A percentile compares a stretch with the other conserved stretches of the same genome.
phyloP scores from a whole-genome alignment of 2,329 filamentous ascomycete genomes.

The Xylaria hypoxylon region DNA sequence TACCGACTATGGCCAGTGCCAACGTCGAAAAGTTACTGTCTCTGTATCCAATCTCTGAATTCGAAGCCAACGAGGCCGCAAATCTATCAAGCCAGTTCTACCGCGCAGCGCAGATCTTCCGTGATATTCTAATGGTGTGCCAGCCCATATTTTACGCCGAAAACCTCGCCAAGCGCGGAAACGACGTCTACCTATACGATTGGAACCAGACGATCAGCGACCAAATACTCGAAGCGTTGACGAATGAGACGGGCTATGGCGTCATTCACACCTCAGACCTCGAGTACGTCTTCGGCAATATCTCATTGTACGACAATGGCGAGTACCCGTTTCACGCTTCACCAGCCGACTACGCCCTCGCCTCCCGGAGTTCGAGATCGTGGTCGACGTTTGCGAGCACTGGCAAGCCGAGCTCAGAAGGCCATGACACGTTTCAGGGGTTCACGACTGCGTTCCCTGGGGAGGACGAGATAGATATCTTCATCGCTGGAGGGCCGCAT shows the following conservation, averaged over 20 bases:
- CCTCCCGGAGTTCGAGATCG: conserved; percentile 55
- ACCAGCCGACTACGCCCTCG: conserved; percentile 55
- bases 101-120: conserved; percentile 60
- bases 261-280: conserved; percentile 65
- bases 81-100: conserved; percentile 62
- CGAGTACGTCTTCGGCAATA: conserved; percentile 63
- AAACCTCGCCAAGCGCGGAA: conserved; percentile 49
- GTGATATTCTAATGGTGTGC: conserved; percentile 57
- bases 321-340: conserved; percentile 54
- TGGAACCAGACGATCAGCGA: conserved; percentile 67
- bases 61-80: conserved; percentile 52
- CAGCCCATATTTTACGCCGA: conserved; percentile 36
- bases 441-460: conserved; percentile 55
- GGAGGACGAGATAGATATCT: conserved; percentile 50
- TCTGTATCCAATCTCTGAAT: conserved; percentile 64
- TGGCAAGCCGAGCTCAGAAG: conserved; percentile 52
- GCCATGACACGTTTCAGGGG: conserved; percentile 55
- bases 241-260: conserved; percentile 56
- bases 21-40: conserved; percentile 57
- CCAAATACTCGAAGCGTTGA: conserved; percentile 53
- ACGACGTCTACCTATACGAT: conserved; percentile 61
- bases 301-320: conserved; percentile 57
- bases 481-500: conserved; percentile 58
- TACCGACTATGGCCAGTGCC: conserved; percentile 51
- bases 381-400: conserved; percentile 61